Evolutionary conservation across 257 asterid genomes (phyloP).

Genomic region (Solanum corneliomulleri): DNA sequence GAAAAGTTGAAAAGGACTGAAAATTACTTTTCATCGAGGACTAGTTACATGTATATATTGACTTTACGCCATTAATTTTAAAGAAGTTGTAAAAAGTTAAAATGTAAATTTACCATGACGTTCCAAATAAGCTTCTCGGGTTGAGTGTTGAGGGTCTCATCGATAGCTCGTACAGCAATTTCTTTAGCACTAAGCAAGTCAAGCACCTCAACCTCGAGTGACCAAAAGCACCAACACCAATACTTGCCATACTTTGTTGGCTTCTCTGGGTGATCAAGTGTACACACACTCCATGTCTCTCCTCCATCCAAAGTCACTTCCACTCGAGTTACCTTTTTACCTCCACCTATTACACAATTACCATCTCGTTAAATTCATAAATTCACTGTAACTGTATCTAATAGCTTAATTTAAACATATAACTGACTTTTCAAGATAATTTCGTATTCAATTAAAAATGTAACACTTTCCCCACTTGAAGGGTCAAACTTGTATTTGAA

Average conservation of each 20-base stretch:
- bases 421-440: too few species aligned
- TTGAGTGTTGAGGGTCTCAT: conserved; percentile 80
- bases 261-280: conserved; percentile 61
- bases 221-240: conserved; percentile 99
- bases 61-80: not conserved
- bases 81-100: not conserved
- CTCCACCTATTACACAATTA: conserved; percentile 48
- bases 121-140: conserved; percentile 95
- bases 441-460: not conserved
- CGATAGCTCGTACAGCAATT: conserved; percentile 92
- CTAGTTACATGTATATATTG: not conserved
- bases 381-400: accelerated
- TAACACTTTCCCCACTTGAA: not conserved
- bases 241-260: conserved; percentile 68
- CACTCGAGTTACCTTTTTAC: conserved; percentile 83
- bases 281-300: conserved; percentile 58
- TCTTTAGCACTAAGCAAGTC: conserved; percentile 74
- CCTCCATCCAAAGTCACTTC: conserved; percentile 93
- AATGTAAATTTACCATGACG: conserved; percentile 44
- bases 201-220: conserved; percentile 71
- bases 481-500: not conserved
- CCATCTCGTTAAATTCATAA: not conserved
- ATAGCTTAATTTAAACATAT: too few species aligned
- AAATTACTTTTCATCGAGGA: not conserved
- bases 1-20: not conserved